Base-by-base conservation (phyloP, 495 filamentous ascomycete species). In the Annulohypoxylon stygium region DNA sequence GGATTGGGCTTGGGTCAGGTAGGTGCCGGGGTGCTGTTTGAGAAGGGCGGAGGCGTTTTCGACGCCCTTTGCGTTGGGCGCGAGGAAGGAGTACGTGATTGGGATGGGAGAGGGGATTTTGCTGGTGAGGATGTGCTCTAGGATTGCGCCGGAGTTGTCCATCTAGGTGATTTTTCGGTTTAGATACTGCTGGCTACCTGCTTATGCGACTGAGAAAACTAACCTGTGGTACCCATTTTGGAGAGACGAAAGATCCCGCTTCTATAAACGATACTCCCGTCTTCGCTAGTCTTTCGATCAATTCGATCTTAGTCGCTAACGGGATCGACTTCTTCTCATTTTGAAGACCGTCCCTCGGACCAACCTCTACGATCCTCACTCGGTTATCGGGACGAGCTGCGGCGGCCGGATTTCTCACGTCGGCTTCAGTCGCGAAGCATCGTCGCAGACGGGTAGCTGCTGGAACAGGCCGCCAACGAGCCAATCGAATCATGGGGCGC, bases 181-280 rank as follows among this genome's bases (percentile, higher is more conserved):
- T 65, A 76, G 70, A 12, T 25, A 36, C 3, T 1, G 30, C 30
- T 33, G 11, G 14, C 10, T 34, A 8, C 4, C 9, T 60, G 11
- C 48, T 59, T 25, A 23, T 10, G 12, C n/a, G 61, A 36, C 4
- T 11, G 65, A 14, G 66, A 18, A 41, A 37, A 71, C 81, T 61
- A 79, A 96, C 94, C 88, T 97, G 97, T 30, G 96, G 96, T 20
- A 98, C 94, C 96, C 96, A 98, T 92, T 97, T 98, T 7, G 94
- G 95, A 58, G 92, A 88, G 7, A 98, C 95, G 79, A 99, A 99
- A 2, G 93, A 94, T 2, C 96, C 96, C 23, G 96, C 96, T 80
- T 99, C 96, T 70, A 99, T 97, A 50, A 91, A 92, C 3, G 86
- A 87, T 20, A 99, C 83, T 0, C 96, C 96, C 0, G 95, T 96